These are phyloP conservation scores for Buxus sempervirens DNA, from an alignment of 164 flowering plant genomes.

Conservation along the genomic window DNA sequence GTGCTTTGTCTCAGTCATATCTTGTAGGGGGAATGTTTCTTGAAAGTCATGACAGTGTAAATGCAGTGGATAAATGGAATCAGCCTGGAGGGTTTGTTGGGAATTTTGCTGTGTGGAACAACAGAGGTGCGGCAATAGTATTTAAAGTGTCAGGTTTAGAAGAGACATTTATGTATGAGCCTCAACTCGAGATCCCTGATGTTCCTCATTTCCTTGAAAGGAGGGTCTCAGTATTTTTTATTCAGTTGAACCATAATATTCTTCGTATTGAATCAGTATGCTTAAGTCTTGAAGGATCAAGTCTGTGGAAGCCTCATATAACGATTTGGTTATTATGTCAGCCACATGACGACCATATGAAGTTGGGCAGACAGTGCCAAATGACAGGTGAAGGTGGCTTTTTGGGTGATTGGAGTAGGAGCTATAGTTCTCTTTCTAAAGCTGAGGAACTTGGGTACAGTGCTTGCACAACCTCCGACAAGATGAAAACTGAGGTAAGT, in stretches of 20 bases:
- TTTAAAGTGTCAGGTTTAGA: conserved; percentile 45
- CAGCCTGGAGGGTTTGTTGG: conserved; percentile 17
- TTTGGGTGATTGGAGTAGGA: conserved; percentile 34
- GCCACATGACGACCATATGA: conserved; percentile 22
- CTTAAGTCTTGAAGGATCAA: conserved; percentile 38
- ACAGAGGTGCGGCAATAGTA: conserved; percentile 53
- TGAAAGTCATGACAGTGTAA: conserved; percentile 19
- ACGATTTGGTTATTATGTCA: conserved; percentile 51
- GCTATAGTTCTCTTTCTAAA: conserved; percentile 16
- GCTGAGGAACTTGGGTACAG: conserved; percentile 11
- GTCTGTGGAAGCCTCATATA: conserved; percentile 58
- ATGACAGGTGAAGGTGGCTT: conserved; percentile 48
- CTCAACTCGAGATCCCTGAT: conserved; percentile 51
- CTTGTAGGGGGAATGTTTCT: conserved; percentile 63
- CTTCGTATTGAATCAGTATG: conserved; percentile 66
- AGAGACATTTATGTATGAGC: conserved; percentile 35
- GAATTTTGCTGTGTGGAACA: conserved; percentile 63
- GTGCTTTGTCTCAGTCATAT: conserved; percentile 25
- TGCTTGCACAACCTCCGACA: background rate
- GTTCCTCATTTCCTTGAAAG: conserved; percentile 29
- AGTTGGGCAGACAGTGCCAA: conserved; percentile 24
- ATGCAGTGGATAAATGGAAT: conserved; percentile 6
- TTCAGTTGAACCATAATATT: conserved; percentile 39
- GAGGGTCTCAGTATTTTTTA: conserved; percentile 33
- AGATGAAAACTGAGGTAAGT: conserved; percentile 11